Conservation (phyloP, 148 eudicot genomes). For the Amaranthus cruentus region DNA sequence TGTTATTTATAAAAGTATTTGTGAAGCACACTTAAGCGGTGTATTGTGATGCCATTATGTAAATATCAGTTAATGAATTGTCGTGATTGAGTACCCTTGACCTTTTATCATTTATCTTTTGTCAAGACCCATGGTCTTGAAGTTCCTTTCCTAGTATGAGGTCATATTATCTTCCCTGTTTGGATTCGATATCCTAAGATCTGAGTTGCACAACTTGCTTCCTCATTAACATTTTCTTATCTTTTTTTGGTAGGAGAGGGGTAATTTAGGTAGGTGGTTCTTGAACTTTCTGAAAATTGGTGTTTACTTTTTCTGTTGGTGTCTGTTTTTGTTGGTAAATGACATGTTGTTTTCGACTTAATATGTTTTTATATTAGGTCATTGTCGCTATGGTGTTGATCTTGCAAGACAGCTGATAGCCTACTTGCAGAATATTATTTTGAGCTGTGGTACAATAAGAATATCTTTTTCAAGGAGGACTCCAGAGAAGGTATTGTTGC, state of each 20-base stretch:
- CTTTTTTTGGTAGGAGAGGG: neutral
- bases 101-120: no score
- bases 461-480: conserved; percentile 95
- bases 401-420: conserved; percentile 70
- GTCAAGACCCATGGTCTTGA: no score
- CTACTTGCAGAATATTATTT: conserved; percentile 65
- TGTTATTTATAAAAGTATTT: no score
- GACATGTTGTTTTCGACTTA: neutral
- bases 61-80: no score
- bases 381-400: conserved; percentile 80
- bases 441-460: conserved; percentile 81
- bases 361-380: conserved; percentile 37
- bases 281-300: neutral
- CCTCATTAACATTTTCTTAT: neutral
- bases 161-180: no score
- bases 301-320: neutral
- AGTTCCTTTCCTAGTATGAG: no score
- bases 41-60: no score
- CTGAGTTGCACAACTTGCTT: neutral
- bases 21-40: no score
- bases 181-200: no score
- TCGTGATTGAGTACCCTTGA: no score
- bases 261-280: neutral
- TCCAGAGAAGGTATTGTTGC: conserved; percentile 66
- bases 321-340: neutral